Conservation (phyloP, 1,139 yeast genomes). For the Scheffersomyces segobiensis region DNA sequence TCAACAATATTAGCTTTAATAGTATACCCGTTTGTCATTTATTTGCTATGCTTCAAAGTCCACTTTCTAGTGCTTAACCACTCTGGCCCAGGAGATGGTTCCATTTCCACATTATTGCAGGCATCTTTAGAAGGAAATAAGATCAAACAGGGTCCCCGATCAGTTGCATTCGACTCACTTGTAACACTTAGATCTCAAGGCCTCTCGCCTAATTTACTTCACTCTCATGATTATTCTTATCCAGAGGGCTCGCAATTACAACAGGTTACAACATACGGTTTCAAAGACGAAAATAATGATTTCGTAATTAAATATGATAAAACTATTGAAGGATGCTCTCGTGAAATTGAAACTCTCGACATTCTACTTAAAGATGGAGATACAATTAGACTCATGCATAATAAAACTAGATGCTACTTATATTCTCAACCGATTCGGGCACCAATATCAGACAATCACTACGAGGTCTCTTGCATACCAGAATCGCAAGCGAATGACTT, state of each 20-base stretch:
- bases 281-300: slow-evolving; percentile 66
- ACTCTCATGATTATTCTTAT: slow-evolving; percentile 66
- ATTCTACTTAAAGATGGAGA: slow-evolving; percentile 48
- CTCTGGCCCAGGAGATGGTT: slow-evolving; percentile 80
- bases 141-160: slow-evolving; percentile 58
- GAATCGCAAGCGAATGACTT: slow-evolving; percentile 52
- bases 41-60: slow-evolving; percentile 69
- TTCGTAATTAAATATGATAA: slow-evolving; percentile 56
- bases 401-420: slow-evolving; percentile 51
- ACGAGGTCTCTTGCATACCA: slow-evolving; percentile 74
- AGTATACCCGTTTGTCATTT: slow-evolving; percentile 69
- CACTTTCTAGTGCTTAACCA: slow-evolving; percentile 75
- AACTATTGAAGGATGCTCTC: slow-evolving; percentile 21
- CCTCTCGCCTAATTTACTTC: slow-evolving; percentile 65
- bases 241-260: slow-evolving; percentile 77
- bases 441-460: slow-evolving; percentile 51
- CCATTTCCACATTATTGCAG: slow-evolving; percentile 70
- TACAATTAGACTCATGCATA: slow-evolving; percentile 56
- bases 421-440: slow-evolving; percentile 64
- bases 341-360: slow-evolving; percentile 23
- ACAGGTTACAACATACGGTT: slow-evolving; percentile 76
- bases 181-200: slow-evolving; percentile 75
- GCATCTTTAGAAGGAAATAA: slow-evolving; percentile 60
- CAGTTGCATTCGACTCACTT: slow-evolving; percentile 60
- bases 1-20: slow-evolving; percentile 68